Evolutionary conservation across 2,329 filamentous ascomycete species (phyloP).

Genomic region (Cercospora beticola): DNA sequence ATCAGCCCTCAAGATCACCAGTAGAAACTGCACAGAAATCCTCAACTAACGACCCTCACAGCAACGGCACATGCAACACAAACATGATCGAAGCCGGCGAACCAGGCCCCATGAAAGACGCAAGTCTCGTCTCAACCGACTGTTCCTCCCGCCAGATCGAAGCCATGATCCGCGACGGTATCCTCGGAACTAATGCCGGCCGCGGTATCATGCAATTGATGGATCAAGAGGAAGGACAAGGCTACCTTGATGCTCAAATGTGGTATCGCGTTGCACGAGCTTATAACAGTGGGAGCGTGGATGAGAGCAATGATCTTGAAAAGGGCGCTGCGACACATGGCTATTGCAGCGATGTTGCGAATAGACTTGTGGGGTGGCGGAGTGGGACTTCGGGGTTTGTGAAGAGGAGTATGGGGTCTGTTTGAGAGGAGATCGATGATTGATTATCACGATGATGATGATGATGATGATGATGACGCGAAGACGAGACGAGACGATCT

Average conservation of each 20-base stretch:
- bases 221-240: slow-evolving; percentile 16
- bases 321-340: background rate
- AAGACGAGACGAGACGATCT: background rate
- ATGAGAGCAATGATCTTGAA: background rate
- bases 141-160: slow-evolving; percentile 37
- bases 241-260: slow-evolving; percentile 5
- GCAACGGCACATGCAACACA: slow-evolving; percentile 41
- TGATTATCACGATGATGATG: background rate
- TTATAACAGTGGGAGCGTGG: background rate
- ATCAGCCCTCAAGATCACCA: background rate
- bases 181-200: slow-evolving; percentile 43
- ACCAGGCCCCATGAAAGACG: slow-evolving; percentile 41
- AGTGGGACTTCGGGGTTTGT: background rate
- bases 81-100: slow-evolving; percentile 20
- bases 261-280: slow-evolving; percentile 8
- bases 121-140: background rate
- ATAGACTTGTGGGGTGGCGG: background rate
- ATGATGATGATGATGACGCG: background rate
- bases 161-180: slow-evolving; percentile 47
- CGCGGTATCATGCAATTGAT: slow-evolving; percentile 47
- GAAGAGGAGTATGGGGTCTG: background rate
- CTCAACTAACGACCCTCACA: slow-evolving; percentile 23
- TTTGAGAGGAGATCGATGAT: background rate
- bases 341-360: background rate
- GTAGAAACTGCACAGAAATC: background rate